phyloP scores from a whole-genome alignment of 805 yeast species.

The Metschnikowia arizonensis region DNA sequence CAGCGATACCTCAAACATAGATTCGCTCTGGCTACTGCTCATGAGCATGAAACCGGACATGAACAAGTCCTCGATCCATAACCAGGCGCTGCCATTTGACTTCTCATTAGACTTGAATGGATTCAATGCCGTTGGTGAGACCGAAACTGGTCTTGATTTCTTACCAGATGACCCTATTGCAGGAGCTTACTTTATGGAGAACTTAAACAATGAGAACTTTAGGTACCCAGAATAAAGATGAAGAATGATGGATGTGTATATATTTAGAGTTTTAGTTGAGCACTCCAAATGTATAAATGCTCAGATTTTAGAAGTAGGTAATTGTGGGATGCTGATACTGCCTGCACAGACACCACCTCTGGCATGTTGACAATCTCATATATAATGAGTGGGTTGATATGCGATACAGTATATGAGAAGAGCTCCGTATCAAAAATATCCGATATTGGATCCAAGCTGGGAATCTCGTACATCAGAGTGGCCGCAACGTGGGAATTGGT shows the following conservation, averaged over 20 bases:
- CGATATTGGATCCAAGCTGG: neutral
- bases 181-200: slow-evolving; percentile 13
- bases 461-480: slow-evolving; percentile 11
- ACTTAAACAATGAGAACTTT: slow-evolving; percentile 7
- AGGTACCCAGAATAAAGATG: neutral
- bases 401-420: neutral
- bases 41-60: slow-evolving; percentile 14
- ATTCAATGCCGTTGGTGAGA: neutral
- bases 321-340: slow-evolving; percentile 2
- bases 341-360: slow-evolving; percentile 9
- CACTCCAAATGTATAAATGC: slow-evolving; percentile 3
- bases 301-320: neutral
- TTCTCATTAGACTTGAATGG: slow-evolving; percentile 6
- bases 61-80: slow-evolving; percentile 7
- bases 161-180: slow-evolving; percentile 5
- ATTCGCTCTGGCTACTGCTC: slow-evolving; percentile 18
- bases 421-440: neutral
- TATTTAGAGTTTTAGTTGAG: neutral
- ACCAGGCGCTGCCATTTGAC: slow-evolving; percentile 8
- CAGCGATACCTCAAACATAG: neutral
- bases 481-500: slow-evolving; percentile 11
- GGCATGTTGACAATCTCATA: slow-evolving; percentile 4
- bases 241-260: neutral
- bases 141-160: neutral
- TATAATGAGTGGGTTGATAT: slow-evolving; percentile 7